These are phyloP conservation scores for Botrytis medusae DNA, from an alignment of 2,329 filamentous ascomycete genomes.

Conservation along the genomic window DNA sequence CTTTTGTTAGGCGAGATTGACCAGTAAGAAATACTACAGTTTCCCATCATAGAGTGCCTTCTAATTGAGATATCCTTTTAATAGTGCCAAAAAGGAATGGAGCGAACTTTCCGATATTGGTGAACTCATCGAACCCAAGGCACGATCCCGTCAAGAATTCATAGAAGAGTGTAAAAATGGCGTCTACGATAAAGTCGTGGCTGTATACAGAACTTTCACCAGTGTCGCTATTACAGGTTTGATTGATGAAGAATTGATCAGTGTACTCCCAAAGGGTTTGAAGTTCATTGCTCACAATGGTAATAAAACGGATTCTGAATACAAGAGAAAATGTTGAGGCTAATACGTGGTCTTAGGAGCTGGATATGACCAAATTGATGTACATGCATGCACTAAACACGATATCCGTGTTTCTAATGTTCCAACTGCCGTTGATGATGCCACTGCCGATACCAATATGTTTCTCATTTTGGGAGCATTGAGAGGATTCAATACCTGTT, in stretches of 20 bases:
- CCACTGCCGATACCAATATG: conserved; percentile 78
- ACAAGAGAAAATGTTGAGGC: neutral
- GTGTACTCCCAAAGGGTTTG: conserved; percentile 53
- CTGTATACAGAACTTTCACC: conserved; percentile 69
- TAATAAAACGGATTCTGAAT: conserved; percentile 37
- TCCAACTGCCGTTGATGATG: conserved; percentile 77
- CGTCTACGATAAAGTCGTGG: conserved; percentile 62
- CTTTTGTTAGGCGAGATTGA: conserved; percentile 63
- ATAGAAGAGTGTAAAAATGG: conserved; percentile 66
- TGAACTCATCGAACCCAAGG: conserved; percentile 61
- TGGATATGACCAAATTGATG: conserved; percentile 81
- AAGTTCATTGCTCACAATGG: conserved; percentile 62
- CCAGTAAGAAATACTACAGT: conserved; percentile 51
- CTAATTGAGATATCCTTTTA: neutral
- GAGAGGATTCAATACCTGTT: conserved; percentile 64
- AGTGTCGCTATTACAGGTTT: conserved; percentile 64
- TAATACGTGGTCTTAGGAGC: conserved; percentile 53
- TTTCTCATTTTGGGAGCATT: conserved; percentile 81
- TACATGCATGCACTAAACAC: conserved; percentile 66
- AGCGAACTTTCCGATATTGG: conserved; percentile 59
- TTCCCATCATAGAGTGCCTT: neutral
- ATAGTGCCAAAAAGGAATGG: conserved; percentile 66
- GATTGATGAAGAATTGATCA: conserved; percentile 69
- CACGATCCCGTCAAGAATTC: conserved; percentile 65
- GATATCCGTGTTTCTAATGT: conserved; percentile 74